These are phyloP conservation scores for Pleodorina starrii DNA, from an alignment of 139 green algal genomes.

Conservation along the genomic window DNA sequence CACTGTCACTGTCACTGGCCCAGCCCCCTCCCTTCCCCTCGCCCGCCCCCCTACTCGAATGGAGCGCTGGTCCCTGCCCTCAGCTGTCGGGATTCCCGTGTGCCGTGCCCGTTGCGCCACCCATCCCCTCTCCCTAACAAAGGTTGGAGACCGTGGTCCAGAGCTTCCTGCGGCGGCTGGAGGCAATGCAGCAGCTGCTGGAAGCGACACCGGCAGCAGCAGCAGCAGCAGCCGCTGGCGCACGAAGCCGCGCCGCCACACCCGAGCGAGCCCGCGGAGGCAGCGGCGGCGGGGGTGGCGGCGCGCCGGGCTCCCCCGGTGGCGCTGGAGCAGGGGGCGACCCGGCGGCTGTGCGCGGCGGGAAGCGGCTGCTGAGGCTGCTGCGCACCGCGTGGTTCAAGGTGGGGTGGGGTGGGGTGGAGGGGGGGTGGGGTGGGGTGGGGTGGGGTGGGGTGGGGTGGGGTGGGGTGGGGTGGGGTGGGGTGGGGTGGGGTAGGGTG, in stretches of 20 bases:
- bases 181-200: constrained; percentile 8
- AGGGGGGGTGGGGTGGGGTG: neutral
- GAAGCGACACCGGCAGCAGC: neutral
- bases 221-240: neutral
- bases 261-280: neutral
- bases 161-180: neutral
- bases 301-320: neutral
- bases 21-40: no score
- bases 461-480: no score
- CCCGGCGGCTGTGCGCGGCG: neutral
- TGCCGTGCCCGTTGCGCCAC: no score
- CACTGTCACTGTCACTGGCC: no score
- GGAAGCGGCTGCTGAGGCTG: constrained; percentile 32
- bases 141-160: neutral
- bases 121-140: neutral
- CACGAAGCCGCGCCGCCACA: neutral
- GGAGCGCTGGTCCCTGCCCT: no score
- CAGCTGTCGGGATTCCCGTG: no score
- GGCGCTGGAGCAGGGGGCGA: neutral
- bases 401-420: neutral
- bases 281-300: neutral
- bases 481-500: neutral
- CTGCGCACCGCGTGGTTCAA: constrained; percentile 34
- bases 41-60: no score
- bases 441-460: neutral